phyloP scores from a whole-genome alignment of 2,329 filamentous ascomycete species.

The Pseudocercospora pini-densiflorae region DNA sequence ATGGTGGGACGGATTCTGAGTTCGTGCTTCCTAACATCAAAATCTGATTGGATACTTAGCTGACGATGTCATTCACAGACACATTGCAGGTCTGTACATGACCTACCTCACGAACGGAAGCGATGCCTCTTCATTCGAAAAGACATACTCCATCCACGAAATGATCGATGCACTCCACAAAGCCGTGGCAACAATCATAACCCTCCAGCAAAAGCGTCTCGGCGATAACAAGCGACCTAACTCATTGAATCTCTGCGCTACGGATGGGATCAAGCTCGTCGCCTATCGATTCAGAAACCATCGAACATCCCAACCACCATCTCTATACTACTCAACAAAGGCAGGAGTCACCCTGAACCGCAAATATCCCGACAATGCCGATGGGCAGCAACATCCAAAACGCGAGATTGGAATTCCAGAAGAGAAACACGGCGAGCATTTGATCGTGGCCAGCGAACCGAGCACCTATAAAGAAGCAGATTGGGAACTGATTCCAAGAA shows the following conservation, averaged over 20 bases:
- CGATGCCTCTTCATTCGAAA: slow-evolving; percentile 37
- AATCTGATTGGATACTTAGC: not conserved
- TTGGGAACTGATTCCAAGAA: slow-evolving; percentile 57
- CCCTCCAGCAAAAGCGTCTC: slow-evolving; percentile 52
- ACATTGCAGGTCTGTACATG: slow-evolving; percentile 55
- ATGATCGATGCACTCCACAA: slow-evolving; percentile 52
- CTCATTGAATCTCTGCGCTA: slow-evolving; percentile 58
- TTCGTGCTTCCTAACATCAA: slow-evolving; percentile 31
- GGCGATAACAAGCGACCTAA: slow-evolving; percentile 51
- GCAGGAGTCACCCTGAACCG: slow-evolving; percentile 59
- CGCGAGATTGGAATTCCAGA: slow-evolving; percentile 41
- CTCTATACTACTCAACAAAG: slow-evolving; percentile 53
- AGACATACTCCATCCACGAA: slow-evolving; percentile 45
- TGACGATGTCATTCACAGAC: slow-evolving; percentile 18
- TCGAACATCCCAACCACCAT: slow-evolving; percentile 55
- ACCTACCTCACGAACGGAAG: slow-evolving; percentile 47
- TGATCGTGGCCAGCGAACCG: slow-evolving; percentile 60
- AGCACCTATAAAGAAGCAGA: slow-evolving; percentile 58
- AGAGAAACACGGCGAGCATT: slow-evolving; percentile 53
- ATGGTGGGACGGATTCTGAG: slow-evolving; percentile 59
- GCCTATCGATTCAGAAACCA: slow-evolving; percentile 60
- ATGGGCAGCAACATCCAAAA: slow-evolving; percentile 44
- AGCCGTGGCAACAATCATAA: slow-evolving; percentile 49
- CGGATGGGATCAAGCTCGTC: slow-evolving; percentile 55
- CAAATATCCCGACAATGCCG: slow-evolving; percentile 57